phyloP scores from a whole-genome alignment of 208 protist genomes.

The Trypanosoma lewisi region DNA sequence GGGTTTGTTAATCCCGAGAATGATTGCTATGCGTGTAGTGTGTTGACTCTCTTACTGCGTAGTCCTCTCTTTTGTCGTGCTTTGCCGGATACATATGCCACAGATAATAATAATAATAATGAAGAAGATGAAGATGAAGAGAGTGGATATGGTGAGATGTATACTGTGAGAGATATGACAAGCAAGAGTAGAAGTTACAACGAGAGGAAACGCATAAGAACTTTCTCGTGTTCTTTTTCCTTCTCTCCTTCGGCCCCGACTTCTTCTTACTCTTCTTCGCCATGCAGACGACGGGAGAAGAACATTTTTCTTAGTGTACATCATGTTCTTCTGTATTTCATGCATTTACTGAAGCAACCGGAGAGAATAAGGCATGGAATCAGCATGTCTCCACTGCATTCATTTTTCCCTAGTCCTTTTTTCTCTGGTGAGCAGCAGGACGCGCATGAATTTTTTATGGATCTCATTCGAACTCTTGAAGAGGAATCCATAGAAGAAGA shows the following conservation, averaged over 20 bases:
- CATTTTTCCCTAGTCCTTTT: slow-evolving; percentile 46
- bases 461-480: slow-evolving; percentile 60
- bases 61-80: slow-evolving; percentile 45
- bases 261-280: background rate
- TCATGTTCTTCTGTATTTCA: slow-evolving; percentile 6
- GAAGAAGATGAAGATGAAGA: no score
- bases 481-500: slow-evolving; percentile 45
- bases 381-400: slow-evolving; percentile 28
- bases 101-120: no score
- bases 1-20: slow-evolving; percentile 77
- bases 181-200: background rate
- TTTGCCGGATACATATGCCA: slow-evolving; percentile 32
- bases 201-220: background rate
- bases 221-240: no score
- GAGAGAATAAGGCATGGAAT: slow-evolving; percentile 24
- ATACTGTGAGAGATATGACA: background rate
- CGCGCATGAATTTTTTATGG: slow-evolving; percentile 78
- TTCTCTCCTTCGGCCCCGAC: no score
- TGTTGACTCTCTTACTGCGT: slow-evolving; percentile 72
- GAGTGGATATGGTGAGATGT: no score
- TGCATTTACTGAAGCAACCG: slow-evolving; percentile 8
- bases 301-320: background rate
- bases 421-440: slow-evolving; percentile 81
- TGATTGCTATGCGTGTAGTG: slow-evolving; percentile 84
- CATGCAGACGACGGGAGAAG: background rate